Percentiles rank a stretch among this genome's conserved stretches.
These are phyloP conservation scores for Linum tenue DNA, from an alignment of 345 rosid genomes.

Conservation along the genomic window DNA sequence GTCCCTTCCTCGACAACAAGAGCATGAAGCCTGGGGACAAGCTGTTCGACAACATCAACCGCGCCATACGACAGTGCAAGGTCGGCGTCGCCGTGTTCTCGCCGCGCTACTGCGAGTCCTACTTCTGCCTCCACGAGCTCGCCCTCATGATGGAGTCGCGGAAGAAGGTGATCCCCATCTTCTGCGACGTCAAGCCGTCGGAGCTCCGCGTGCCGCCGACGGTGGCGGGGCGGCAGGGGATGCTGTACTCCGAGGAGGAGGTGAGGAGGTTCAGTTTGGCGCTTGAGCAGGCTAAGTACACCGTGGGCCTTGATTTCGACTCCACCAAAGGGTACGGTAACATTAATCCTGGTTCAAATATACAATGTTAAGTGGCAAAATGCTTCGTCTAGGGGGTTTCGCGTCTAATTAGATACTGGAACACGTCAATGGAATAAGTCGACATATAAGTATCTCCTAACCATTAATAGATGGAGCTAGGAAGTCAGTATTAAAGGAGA, in stretches of 20 bases:
- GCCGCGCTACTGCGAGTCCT: conserved; percentile 63
- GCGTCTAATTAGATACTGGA: too few species aligned
- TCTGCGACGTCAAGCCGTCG: conserved; percentile 75
- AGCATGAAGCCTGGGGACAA: conserved; percentile 75
- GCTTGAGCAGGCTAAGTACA: conserved; percentile 56
- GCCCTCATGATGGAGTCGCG: conserved; percentile 53
- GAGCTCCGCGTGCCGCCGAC: conserved; percentile 44
- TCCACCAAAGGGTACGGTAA: conserved; percentile 54
- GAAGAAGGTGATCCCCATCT: conserved; percentile 67
- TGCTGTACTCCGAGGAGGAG: conserved; percentile 21
- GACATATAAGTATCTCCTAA: too few species aligned
- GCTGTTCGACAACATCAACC: conserved; percentile 42
- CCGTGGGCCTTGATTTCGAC: conserved; percentile 83
- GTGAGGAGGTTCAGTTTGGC: conserved; percentile 39
- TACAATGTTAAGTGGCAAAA: too few species aligned
- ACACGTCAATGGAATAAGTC: too few species aligned
- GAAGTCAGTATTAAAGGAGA: too few species aligned
- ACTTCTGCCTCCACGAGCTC: conserved; percentile 75
- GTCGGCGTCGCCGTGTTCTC: conserved; percentile 74
- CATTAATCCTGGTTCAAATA: too few species aligned
- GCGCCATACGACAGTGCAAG: conserved; percentile 40
- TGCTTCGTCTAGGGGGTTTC: too few species aligned
- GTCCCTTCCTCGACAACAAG: conserved; percentile 66
- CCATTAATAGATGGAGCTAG: too few species aligned
- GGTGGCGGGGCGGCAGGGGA: conserved; percentile 29